Base-by-base conservation (phyloP, 176 grass and related monocot genomes). In the Themeda triandra region DNA sequence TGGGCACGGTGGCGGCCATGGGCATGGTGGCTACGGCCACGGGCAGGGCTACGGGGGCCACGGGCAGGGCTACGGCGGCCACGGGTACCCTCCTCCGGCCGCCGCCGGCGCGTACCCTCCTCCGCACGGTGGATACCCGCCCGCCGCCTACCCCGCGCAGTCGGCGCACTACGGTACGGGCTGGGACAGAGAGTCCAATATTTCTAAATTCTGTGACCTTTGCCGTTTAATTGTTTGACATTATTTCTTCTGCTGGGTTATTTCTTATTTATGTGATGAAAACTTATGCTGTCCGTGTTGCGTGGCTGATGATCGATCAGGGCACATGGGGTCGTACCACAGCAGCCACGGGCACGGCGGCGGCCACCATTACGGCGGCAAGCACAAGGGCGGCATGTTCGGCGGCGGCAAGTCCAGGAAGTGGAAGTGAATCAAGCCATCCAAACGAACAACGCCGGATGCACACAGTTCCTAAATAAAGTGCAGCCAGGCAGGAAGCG, bases 361-460 rank as follows among this genome's bases (percentile, higher is more conserved):
- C 42, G 71, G 71, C 2, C 39, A 76, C 67, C 32, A 65, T 21
- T 25, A 21, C 86, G 83, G 83, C 79, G 88, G 88, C 31, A 90
- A 90, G 88, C 84, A 86, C 88, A 78, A 86, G 73, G 73, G 73
- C 73, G 88, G 83, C 79, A 82, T 73, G 81, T 78, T 53, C 75
- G 87, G 87, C 19, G 86, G 86, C 56, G 83, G 84, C 81, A 45
- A 84, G 66, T 44, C 25, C 70, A 86, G 66, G 15, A 90, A 79
- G 66, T 90, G 88, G 88, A 90, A 85, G 87, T 89, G 71, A 75
- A 37, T 5, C 1, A 15, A 21, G 13, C n/a, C n/a, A n/a, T 14
- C 46, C 5, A 51, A 18, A 51, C 46, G n/a, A 51, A n/a, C n/a
- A n/a, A n/a, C n/a, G n/a, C n/a, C n/a, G n/a, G n/a, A n/a, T n/a